Base-by-base conservation (phyloP, 768 basidiomycete species). In the Auriculariales sp. region DNA sequence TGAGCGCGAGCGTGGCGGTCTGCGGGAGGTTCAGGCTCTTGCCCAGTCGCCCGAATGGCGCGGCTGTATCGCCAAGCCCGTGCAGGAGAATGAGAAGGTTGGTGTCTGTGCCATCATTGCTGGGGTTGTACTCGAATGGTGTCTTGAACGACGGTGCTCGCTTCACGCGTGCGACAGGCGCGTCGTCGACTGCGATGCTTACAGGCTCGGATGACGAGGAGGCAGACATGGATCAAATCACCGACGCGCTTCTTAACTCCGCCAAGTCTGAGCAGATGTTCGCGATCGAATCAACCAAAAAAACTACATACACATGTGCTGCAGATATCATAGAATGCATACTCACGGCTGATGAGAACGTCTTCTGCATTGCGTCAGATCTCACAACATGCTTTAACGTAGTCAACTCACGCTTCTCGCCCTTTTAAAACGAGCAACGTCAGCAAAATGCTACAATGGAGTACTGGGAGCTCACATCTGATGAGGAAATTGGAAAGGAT, bases 401-500 rank as follows among this genome's bases (percentile, higher is more conserved):
- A n/a, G n/a, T n/a, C n/a, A n/a, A n/a, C n/a, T n/a, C n/a, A n/a
- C n/a, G n/a, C n/a, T n/a, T n/a, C n/a, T n/a, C n/a, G n/a, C n/a
- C n/a, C n/a, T n/a, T n/a, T n/a, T n/a, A n/a, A n/a, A n/a, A n/a
- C n/a, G n/a, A n/a, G n/a, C n/a, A n/a, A n/a, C n/a, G n/a, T n/a
- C n/a, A n/a, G n/a, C n/a, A n/a, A n/a, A n/a, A n/a, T n/a, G n/a
- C n/a, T n/a, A n/a, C 39, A 24, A 7, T 7, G 22, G 15, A 19
- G 7, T 24, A 7, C 5, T 7, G 25, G 46, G 48, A 45, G 33
- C 77, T 54, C 57, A 89, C 87, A 81, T 66, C 93, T 80, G 52
- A 94, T 71, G 53, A 89, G 57, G 60, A 97, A 95, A 65, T 97
- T 97, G 45, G 78, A 73, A 27, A 94, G 72, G 6, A 99, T 75